phyloP scores from a whole-genome alignment of 2,329 filamentous ascomycete genomes.

The Phyllachora maydis region DNA sequence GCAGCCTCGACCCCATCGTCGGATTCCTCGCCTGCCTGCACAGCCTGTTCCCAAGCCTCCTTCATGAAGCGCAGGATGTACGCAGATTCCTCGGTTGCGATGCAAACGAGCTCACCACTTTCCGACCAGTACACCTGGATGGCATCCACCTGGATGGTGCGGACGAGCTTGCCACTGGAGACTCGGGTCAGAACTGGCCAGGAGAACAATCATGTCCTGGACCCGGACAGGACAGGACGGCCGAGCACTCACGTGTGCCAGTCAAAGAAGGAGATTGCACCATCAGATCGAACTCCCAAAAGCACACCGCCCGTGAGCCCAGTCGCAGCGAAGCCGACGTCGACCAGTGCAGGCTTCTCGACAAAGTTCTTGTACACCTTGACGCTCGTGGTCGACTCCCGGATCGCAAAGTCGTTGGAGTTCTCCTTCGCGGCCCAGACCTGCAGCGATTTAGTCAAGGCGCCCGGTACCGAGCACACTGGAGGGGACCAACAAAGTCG shows the following conservation, averaged over 20 bases:
- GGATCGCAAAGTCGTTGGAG: slow-evolving; percentile 94
- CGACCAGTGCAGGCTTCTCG: slow-evolving; percentile 70
- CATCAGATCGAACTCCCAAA: slow-evolving; percentile 85
- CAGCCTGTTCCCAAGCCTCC: slow-evolving; percentile 68
- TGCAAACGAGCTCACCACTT: slow-evolving; percentile 75
- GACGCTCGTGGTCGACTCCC: slow-evolving; percentile 82
- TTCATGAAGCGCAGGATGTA: slow-evolving; percentile 86
- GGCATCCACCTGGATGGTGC: slow-evolving; percentile 70
- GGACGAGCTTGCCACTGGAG: slow-evolving; percentile 69
- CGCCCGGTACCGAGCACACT: too few relatives aligned
- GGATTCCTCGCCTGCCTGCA: slow-evolving; percentile 67
- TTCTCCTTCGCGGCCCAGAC: too few relatives aligned
- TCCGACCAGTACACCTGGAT: slow-evolving; percentile 91
- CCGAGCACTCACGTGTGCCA: too few relatives aligned
- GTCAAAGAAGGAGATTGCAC: slow-evolving; percentile 89
- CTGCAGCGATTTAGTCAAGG: too few relatives aligned
- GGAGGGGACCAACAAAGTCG: slow-evolving; percentile 97
- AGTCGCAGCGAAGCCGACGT: slow-evolving; percentile 90
- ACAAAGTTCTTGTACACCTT: slow-evolving; percentile 98
- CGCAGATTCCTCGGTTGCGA: slow-evolving; percentile 88
- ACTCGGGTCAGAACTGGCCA: too few relatives aligned
- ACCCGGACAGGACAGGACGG: too few relatives aligned
- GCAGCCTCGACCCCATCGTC: slow-evolving; percentile 86
- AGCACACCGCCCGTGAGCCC: slow-evolving; percentile 76
- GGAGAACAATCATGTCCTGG: too few relatives aligned